phyloP scores from a whole-genome alignment of 345 rosid genomes.

The Dimocarpus longan region DNA sequence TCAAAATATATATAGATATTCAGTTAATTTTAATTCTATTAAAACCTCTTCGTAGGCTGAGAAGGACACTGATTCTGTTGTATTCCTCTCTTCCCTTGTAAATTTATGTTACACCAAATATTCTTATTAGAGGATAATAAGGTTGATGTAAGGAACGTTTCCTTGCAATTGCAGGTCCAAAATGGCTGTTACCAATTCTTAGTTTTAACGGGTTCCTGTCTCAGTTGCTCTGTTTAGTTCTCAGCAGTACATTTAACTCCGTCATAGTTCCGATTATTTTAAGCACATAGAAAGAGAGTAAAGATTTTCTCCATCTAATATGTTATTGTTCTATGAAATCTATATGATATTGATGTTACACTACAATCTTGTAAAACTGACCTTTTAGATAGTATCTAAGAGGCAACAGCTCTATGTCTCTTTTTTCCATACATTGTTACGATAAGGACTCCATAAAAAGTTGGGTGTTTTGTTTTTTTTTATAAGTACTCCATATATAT shows the following conservation, averaged over 20 bases:
- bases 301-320: background rate
- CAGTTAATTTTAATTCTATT: too few species aligned
- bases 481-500: too few species aligned
- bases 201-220: background rate
- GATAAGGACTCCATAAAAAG: too few species aligned
- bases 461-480: too few species aligned
- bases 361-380: background rate
- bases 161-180: background rate
- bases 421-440: too few species aligned
- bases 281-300: background rate
- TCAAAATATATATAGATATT: too few species aligned
- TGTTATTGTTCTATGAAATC: background rate
- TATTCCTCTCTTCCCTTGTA: background rate
- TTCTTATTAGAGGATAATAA: too few species aligned
- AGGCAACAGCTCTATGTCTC: background rate
- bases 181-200: background rate
- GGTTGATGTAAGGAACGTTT: background rate
- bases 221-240: background rate
- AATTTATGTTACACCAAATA: background rate
- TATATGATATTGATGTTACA: background rate
- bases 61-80: background rate
- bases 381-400: background rate
- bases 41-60: background rate
- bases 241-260: background rate
- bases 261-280: background rate